Base-by-base conservation (phyloP, 2,329 filamentous ascomycete genomes). In the Epichloe elymi region DNA sequence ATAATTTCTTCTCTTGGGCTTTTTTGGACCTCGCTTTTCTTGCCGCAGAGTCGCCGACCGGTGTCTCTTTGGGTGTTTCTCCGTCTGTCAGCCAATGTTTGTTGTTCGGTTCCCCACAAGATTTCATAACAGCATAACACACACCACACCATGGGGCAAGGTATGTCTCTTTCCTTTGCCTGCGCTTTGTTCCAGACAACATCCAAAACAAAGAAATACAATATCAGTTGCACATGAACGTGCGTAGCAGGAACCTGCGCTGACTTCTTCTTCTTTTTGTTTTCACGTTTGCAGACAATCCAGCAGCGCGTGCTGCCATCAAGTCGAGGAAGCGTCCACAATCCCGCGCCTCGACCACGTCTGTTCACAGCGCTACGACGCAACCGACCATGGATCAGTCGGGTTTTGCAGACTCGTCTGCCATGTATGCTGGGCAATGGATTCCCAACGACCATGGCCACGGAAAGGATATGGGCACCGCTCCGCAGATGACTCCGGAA, bases 291-390 rank as follows among this genome's bases (percentile, higher is more conserved):
- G 36, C 59, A 60, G 59, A 67, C 52, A 64, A 58, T 51, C 53
- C 59, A 56, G 55, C 61, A 55, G 56, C 61, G 48, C 65, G 63
- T 58, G 61, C 61, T 50, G 59, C 59, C 48, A 58, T 61, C 55
- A 71, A 74, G 59, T 65, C 71, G 45, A 69, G 71, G 59, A 75
- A 73, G 62, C 72, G 76, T 55, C 70, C 76, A 37, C 69, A 73
- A 52, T 80, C 76, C 47, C 70, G 74, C 58, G 77, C 72, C 49
- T 80, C 76, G 35, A 80, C 76, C 30, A 72, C 75, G 20, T 80
- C 77, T 12, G 71, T 78, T 49, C 76, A 78, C 58, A 79, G 76
- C 63, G 68, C 67, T 56, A 67, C 70, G 38, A 75, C 74, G 2
- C 75, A 78, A 58, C 69, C 72, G 19, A 74, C 67, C 53, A 65